A percentile compares a stretch with the other conserved stretches of the same genome.
These are phyloP conservation scores for Neurospora sublineolata DNA, from an alignment of 495 filamentous ascomycete genomes.

Conservation along the genomic window DNA sequence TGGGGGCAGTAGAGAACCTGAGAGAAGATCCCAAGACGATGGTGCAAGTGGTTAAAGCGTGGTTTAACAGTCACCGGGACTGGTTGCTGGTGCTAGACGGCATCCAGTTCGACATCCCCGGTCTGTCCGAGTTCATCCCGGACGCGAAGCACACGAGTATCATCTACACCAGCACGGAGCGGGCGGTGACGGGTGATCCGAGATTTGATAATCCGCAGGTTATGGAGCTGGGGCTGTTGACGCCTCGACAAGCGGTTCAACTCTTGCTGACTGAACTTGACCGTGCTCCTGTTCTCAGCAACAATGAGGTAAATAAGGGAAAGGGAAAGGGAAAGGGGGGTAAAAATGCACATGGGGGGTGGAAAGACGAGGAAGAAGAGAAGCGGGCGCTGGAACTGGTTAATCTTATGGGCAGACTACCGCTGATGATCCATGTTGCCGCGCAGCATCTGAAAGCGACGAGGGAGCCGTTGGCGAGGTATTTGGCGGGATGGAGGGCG, in stretches of 20 bases:
- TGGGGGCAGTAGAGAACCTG: constrained; percentile 27
- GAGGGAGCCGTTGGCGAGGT: constrained; percentile 56
- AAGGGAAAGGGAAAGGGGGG: background rate
- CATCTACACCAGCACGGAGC: constrained; percentile 67
- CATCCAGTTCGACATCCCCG: constrained; percentile 53
- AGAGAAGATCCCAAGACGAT: constrained; percentile 39
- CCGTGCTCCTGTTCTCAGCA: background rate
- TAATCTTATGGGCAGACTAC: constrained; percentile 56
- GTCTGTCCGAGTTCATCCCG: constrained; percentile 56
- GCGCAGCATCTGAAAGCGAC: constrained; percentile 64
- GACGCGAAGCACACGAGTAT: constrained; percentile 56
- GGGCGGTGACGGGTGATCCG: constrained; percentile 53
- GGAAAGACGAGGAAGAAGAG: constrained; percentile 41
- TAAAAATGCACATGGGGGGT: constrained; percentile 40
- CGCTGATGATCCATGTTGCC: constrained; percentile 68
- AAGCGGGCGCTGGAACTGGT: constrained; percentile 55
- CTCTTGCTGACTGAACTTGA: constrained; percentile 40
- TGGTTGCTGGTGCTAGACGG: constrained; percentile 76
- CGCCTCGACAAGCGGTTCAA: constrained; percentile 34
- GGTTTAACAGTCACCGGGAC: constrained; percentile 57
- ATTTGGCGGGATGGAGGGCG: constrained; percentile 51
- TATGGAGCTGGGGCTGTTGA: constrained; percentile 49
- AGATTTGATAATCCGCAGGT: constrained; percentile 65
- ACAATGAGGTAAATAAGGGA: no score
- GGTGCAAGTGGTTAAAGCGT: constrained; percentile 50